Percentiles rank a stretch among this genome's conserved stretches.
Evolutionary conservation across 164 flowering plant genomes (phyloP).

Genomic region (Dillenia turbinata): DNA sequence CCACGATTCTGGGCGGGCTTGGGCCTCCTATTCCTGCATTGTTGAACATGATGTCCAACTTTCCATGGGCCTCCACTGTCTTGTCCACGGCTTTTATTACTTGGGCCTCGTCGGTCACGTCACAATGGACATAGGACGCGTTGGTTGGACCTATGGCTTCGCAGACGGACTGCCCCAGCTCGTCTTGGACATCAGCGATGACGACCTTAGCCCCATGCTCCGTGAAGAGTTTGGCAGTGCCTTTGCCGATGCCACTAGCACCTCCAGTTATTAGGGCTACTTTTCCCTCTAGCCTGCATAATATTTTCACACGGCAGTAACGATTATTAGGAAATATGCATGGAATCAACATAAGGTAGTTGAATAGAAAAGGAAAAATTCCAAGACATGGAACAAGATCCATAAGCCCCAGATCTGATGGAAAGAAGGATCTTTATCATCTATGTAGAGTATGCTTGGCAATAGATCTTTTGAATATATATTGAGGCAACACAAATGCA

Average conservation of each 20-base stretch:
- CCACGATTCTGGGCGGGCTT: constrained; percentile 17
- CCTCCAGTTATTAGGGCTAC: constrained; percentile 36
- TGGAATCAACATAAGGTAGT: no score
- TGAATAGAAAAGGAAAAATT: no score
- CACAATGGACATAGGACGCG: constrained; percentile 33
- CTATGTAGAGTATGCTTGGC: no score
- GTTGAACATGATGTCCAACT: constrained; percentile 50
- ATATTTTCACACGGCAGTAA: background rate
- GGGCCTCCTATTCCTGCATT: constrained; percentile 36
- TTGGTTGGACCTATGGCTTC: constrained; percentile 11
- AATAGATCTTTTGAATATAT: no score
- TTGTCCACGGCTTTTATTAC: constrained; percentile 19
- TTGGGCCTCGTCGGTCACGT: constrained; percentile 35
- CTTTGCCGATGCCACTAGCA: constrained; percentile 39
- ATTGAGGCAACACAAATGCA: no score
- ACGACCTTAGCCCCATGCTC: constrained; percentile 40
- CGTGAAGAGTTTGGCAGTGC: constrained; percentile 31
- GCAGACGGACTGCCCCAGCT: constrained; percentile 24
- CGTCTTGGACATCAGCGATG: constrained; percentile 46
- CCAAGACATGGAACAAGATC: no score
- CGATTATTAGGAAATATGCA: no score
- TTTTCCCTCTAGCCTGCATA: constrained; percentile 38
- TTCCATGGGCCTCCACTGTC: constrained; percentile 23
- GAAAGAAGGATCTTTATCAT: no score
- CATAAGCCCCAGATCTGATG: no score